Evolutionary conservation across 148 eudicot genomes (phyloP).

Genomic region (Dianthus caryophyllus): DNA sequence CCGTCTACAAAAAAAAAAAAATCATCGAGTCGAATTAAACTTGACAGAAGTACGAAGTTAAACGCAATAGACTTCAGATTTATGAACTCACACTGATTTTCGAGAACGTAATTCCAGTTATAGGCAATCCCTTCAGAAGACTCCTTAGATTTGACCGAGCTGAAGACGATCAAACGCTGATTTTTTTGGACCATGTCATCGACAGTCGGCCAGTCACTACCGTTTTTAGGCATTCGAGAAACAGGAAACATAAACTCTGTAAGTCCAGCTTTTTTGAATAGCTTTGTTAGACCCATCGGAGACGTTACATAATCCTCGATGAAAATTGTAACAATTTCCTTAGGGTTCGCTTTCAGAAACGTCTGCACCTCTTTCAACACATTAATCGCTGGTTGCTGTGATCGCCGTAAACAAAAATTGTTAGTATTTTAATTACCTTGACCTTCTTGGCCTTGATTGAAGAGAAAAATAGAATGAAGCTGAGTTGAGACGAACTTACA

Average conservation of each 20-base stretch:
- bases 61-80: no score
- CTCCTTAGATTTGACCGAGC: conserved; percentile 68
- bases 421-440: no score
- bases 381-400: conserved; percentile 88
- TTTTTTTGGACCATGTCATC: conserved; percentile 70
- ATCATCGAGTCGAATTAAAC: no score
- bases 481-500: conserved; percentile 43
- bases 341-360: conserved; percentile 60
- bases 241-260: conserved; percentile 63
- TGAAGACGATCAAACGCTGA: conserved; percentile 78
- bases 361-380: conserved; percentile 60
- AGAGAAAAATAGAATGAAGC: neutral
- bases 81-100: conserved; percentile 80
- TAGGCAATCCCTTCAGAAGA: conserved; percentile 80
- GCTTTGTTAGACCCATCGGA: conserved; percentile 57
- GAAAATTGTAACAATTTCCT: conserved; percentile 77
- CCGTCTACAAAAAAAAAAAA: conserved; percentile 97
- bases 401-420: neutral
- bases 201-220: conserved; percentile 80
- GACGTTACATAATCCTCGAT: conserved; percentile 85
- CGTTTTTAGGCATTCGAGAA: conserved; percentile 74
- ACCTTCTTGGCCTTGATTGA: no score
- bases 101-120: conserved; percentile 74
- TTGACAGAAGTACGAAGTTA: no score
- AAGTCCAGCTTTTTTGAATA: conserved; percentile 71